Evolutionary conservation across 306 rosid genomes (phyloP).

Genomic region (Medicago truncatula): DNA sequence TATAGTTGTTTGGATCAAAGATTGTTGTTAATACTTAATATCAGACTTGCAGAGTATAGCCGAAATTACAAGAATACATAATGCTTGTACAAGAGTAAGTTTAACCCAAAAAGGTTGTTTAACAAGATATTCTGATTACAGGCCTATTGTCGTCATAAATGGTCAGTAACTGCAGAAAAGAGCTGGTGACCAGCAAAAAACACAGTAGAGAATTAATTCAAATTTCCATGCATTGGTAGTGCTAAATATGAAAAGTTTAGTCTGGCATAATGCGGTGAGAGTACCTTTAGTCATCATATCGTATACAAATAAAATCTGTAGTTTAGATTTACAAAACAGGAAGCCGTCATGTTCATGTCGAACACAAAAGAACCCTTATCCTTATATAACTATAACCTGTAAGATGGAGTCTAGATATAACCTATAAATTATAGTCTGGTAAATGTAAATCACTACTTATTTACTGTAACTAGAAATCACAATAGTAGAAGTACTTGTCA

Average conservation of each 20-base stretch:
- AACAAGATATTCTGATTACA: background rate
- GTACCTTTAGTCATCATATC: slow-evolving; percentile 8
- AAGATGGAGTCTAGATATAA: slow-evolving; percentile 37
- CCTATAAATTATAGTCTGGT: slow-evolving; percentile 40
- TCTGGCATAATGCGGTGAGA: background rate
- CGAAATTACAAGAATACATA: too few species aligned
- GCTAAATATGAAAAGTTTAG: background rate
- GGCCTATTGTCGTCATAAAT: background rate
- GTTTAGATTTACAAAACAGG: slow-evolving; percentile 47
- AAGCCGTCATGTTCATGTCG: slow-evolving; percentile 37
- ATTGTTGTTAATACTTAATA: too few species aligned
- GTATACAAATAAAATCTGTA: slow-evolving; percentile 28
- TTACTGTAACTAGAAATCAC: slow-evolving; percentile 48
- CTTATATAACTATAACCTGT: slow-evolving; percentile 27
- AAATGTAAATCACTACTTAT: slow-evolving; percentile 41
- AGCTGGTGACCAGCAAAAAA: background rate
- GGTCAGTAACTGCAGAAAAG: background rate
- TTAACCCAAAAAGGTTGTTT: background rate
- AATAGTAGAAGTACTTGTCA: slow-evolving; percentile 41
- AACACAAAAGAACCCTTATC: slow-evolving; percentile 26
- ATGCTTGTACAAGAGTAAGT: background rate
- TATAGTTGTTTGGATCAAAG: too few species aligned
- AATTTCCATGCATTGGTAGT: background rate
- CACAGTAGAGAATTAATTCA: background rate
- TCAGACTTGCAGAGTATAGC: too few species aligned